Base-by-base conservation (phyloP, 495 filamentous ascomycete genomes). In the Penicillium chermesinum region DNA sequence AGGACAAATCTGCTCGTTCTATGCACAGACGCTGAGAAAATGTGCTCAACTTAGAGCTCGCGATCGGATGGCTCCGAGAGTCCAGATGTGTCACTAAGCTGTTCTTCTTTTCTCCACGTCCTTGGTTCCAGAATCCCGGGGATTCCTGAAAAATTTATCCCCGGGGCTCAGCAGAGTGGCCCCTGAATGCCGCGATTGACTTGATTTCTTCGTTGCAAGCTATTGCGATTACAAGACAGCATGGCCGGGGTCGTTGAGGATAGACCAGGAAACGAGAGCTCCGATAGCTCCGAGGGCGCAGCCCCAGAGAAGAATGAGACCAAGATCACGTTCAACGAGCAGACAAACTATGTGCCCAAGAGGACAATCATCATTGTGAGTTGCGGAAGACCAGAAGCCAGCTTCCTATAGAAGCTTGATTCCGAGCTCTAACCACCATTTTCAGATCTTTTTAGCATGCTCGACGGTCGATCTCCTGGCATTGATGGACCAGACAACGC, bases 401-500 rank as follows among this genome's bases (percentile, higher is more conserved):
- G n/a, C n/a, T n/a, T n/a, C n/a, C n/a, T n/a, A n/a, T n/a, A n/a
- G n/a, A n/a, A n/a, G n/a, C n/a, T n/a, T 40, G 17, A 5, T 15
- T 16, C 14, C 18, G 14, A 38, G 17, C 18, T n/a, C n/a, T 20
- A 3, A 15, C 16, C 35, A 46, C 46, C 49, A 38, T 38, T 32
- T 9, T 32, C 41, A 77, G 76, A 77, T 79, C 48, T 79, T 79
- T 48, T 56, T 80, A 25, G 74, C 74, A 15, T 80, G 76, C 48
- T 69, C 76, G n/a, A 75, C 63, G n/a, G 71, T 78, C 46, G 75
- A 80, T 45, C 46, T 80, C 17, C 44, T 80, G 20, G 72, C 76
- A 3, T 62, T 78, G 51, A 78, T 78, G 63, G 76, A 78, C 57
- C 74, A 79, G 57, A 80, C 76, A 2, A 78, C 73, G 5, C 56